These are phyloP conservation scores for Sporothrix dimorphospora DNA, from an alignment of 2,329 filamentous ascomycete species.

Conservation along the genomic window DNA sequence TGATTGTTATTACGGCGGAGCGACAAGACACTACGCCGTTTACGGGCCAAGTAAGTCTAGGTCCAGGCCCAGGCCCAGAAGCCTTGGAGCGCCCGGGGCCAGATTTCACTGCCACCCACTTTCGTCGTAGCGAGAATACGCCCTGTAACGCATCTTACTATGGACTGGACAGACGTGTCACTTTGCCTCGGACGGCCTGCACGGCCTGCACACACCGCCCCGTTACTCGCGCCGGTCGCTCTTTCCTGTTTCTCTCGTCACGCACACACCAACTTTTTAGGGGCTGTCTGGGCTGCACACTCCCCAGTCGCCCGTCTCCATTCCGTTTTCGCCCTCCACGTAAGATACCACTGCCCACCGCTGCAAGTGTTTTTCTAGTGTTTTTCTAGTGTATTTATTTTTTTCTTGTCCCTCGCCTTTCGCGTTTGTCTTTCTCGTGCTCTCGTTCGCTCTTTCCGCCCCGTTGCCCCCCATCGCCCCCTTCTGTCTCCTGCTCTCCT, in stretches of 20 bases:
- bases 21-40: background rate
- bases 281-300: slow-evolving; percentile 14
- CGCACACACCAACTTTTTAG: slow-evolving; percentile 19
- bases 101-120: slow-evolving; percentile 13
- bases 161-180: background rate
- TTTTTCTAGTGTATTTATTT: slow-evolving; percentile 24
- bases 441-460: slow-evolving; percentile 14
- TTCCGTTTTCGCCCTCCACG: slow-evolving; percentile 27
- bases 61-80: background rate
- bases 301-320: slow-evolving; percentile 7
- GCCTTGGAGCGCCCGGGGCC: background rate
- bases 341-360: slow-evolving; percentile 2
- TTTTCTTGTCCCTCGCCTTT: background rate
- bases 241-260: slow-evolving; percentile 13
- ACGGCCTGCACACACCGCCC: background rate
- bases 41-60: background rate
- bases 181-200: background rate
- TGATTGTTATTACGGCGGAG: slow-evolving; percentile 14
- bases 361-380: no score
- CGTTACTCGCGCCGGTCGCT: background rate
- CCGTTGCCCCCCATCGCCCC: slow-evolving; percentile 19
- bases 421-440: slow-evolving; percentile 1
- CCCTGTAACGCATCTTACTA: background rate
- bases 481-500: slow-evolving; percentile 15
- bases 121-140: background rate